A percentile compares a stretch with the other conserved stretches of the same genome.
Evolutionary conservation across 495 filamentous ascomycete species (phyloP).

Genomic region (Annulohypoxylon bovei): DNA sequence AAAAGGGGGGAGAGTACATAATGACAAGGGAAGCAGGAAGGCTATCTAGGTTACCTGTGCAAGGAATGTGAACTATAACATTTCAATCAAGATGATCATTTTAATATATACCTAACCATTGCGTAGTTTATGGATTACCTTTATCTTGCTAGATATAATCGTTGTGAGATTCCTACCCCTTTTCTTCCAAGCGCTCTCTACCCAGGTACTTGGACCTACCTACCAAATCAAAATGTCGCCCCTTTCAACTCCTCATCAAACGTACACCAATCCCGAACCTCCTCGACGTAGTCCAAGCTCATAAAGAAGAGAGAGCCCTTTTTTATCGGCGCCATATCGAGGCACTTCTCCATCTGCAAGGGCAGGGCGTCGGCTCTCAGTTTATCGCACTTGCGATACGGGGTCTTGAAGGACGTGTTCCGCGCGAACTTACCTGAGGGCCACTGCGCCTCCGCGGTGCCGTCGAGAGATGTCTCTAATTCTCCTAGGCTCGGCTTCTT

Average conservation of each 20-base stretch:
- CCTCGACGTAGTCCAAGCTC: slow-evolving; percentile 17
- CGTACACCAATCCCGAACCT: slow-evolving; percentile 14
- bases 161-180: no score
- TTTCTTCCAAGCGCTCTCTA: no score
- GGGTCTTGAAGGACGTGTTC: neutral
- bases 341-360: slow-evolving; percentile 11
- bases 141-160: no score
- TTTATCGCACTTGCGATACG: neutral
- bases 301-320: slow-evolving; percentile 25
- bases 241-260: slow-evolving; percentile 14
- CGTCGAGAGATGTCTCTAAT: neutral
- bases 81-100: no score
- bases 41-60: no score
- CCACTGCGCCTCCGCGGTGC: neutral
- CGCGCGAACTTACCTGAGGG: neutral
- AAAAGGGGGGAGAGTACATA: no score
- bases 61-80: no score
- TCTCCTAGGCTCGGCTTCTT: neutral
- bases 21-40: no score
- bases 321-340: slow-evolving; percentile 26
- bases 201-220: neutral
- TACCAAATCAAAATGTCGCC: slow-evolving; percentile 20
- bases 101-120: no score
- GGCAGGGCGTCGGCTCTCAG: neutral
- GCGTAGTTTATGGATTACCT: no score